Conservation (phyloP, 2,329 filamentous ascomycete species). For the Nannizziopsis arthrosporioides region DNA sequence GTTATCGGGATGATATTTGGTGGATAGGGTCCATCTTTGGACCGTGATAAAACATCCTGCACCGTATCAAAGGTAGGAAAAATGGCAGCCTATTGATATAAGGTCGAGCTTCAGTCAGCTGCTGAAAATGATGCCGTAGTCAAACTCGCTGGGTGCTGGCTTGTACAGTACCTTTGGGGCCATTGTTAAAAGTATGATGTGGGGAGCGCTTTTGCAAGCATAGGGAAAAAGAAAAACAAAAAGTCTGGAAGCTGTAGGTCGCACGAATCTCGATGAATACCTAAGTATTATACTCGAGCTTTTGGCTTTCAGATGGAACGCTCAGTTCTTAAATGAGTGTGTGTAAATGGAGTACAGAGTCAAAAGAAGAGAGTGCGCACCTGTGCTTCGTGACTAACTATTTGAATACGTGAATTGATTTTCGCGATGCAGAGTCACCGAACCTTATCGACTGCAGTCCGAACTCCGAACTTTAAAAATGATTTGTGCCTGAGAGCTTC, state of each 20-base stretch:
- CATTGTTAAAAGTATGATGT: conserved; percentile 3
- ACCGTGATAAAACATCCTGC: conserved; percentile 43
- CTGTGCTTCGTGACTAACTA: too few species aligned
- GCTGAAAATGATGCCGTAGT: background rate
- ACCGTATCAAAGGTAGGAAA: conserved; percentile 53
- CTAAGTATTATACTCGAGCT: too few species aligned
- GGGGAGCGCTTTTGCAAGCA: background rate
- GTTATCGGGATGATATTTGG: conserved; percentile 74
- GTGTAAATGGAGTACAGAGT: too few species aligned
- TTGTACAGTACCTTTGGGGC: conserved; percentile 8
- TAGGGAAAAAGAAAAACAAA: background rate
- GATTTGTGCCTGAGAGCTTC: too few species aligned
- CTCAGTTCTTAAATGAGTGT: background rate
- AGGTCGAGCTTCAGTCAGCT: background rate
- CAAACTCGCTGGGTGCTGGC: background rate
- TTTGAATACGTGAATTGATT: too few species aligned
- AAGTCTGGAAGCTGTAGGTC: background rate
- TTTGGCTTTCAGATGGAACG: background rate
- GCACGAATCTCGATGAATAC: too few species aligned
- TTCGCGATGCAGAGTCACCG: too few species aligned
- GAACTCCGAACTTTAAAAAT: too few species aligned
- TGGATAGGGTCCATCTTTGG: conserved; percentile 42
- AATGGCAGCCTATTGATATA: conserved; percentile 34
- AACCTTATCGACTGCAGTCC: too few species aligned
- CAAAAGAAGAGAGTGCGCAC: too few species aligned